Conservation (phyloP, 2,329 filamentous ascomycete genomes). For the Fusarium sp. region DNA sequence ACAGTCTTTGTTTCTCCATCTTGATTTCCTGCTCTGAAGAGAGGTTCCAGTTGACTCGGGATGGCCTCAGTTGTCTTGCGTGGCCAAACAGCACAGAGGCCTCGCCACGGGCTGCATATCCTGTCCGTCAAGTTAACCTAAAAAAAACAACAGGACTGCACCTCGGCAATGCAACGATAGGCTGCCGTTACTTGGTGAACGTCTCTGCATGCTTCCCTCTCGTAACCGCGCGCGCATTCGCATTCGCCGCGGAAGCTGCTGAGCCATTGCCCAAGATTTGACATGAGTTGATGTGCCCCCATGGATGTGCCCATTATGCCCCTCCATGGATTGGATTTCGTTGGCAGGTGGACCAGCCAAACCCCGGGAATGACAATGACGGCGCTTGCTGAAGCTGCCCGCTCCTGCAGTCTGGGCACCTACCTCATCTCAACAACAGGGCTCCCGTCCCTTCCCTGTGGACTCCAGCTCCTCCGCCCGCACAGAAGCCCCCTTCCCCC, state of each 20-base stretch:
- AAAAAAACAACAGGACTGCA: neutral
- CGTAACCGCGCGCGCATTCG: constrained; percentile 3
- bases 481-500: neutral
- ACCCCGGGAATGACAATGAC: constrained; percentile 13
- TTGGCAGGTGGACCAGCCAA: constrained; percentile 36
- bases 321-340: constrained; percentile 15
- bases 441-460: constrained; percentile 10
- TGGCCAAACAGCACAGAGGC: neutral
- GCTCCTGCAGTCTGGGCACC: neutral
- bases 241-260: constrained; percentile 14
- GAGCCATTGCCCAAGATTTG: neutral
- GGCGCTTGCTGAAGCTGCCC: constrained; percentile 7
- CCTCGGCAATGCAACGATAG: neutral
- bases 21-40: neutral
- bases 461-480: neutral
- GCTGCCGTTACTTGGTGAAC: constrained; percentile 1
- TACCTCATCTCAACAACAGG: neutral
- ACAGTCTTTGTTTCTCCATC: neutral
- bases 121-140: neutral
- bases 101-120: neutral
- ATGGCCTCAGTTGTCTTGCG: constrained; percentile 19
- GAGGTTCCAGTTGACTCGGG: neutral
- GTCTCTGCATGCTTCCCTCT: constrained; percentile 14
- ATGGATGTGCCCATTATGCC: constrained; percentile 6
- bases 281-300: neutral